These are phyloP conservation scores for Selenicereus undatus DNA, from an alignment of 148 eudicot species.

Conservation along the genomic window DNA sequence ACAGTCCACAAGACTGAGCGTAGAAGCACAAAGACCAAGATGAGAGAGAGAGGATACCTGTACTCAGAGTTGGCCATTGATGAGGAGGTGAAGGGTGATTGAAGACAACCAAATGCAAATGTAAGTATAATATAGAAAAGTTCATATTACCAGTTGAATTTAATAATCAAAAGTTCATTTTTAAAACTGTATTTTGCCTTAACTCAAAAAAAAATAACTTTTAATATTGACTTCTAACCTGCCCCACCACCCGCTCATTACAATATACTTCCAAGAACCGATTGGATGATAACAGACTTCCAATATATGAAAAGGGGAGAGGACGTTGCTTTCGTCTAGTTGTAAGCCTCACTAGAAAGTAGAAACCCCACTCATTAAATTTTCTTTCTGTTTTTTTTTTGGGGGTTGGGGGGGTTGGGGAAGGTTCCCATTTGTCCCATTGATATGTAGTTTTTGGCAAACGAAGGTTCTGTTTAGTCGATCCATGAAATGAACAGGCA, in stretches of 20 bases:
- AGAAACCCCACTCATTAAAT: background rate
- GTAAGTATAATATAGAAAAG: background rate
- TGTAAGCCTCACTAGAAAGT: no score
- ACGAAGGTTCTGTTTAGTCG: background rate
- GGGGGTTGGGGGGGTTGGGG: background rate
- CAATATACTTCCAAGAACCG: background rate
- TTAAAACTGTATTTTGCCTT: background rate
- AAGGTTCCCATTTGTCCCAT: background rate
- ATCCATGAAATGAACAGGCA: background rate
- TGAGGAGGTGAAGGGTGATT: background rate
- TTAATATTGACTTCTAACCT: background rate
- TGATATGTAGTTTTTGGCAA: no score
- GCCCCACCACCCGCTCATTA: background rate
- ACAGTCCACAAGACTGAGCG: background rate
- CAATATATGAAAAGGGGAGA: background rate
- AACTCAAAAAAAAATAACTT: background rate
- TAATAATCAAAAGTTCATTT: background rate
- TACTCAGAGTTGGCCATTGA: constrained; percentile 10
- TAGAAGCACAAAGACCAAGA: background rate
- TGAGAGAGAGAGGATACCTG: constrained; percentile 7
- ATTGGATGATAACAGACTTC: background rate
- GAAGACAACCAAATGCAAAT: background rate
- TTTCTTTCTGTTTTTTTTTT: no score
- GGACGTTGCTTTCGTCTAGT: background rate
- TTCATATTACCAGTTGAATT: background rate